Evolutionary conservation across 768 basidiomycete species (phyloP).

Genomic region (Suillus plorans): DNA sequence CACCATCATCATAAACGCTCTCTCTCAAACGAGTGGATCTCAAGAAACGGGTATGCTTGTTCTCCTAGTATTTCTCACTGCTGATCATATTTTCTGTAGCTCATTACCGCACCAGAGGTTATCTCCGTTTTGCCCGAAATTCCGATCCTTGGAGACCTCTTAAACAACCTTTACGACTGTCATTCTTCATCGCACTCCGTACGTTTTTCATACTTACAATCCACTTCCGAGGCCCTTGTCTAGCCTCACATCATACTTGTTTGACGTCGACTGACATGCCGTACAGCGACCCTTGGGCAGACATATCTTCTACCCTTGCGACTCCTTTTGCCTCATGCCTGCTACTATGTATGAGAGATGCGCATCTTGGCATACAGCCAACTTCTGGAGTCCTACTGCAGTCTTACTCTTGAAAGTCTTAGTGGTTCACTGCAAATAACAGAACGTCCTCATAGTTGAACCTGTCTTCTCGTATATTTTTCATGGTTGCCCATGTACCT

Average conservation of each 20-base stretch:
- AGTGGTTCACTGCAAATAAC: too few relatives aligned
- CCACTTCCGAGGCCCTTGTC: background rate
- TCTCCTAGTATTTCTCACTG: background rate
- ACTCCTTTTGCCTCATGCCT: constrained; percentile 79
- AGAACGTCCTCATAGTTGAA: too few relatives aligned
- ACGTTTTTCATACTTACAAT: constrained; percentile 14
- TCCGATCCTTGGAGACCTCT: constrained; percentile 78
- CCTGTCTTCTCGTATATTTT: too few relatives aligned
- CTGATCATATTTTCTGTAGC: constrained; percentile 40
- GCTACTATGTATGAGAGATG: constrained; percentile 94
- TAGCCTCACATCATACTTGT: constrained; percentile 6
- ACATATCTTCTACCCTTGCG: constrained; percentile 85
- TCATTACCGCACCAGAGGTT: constrained; percentile 86
- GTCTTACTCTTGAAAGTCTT: constrained; percentile 85
- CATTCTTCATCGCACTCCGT: constrained; percentile 94
- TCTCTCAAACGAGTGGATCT: constrained; percentile 80
- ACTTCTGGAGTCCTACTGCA: constrained; percentile 87
- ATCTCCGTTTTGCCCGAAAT: constrained; percentile 80
- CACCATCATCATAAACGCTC: constrained; percentile 75
- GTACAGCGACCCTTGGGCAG: constrained; percentile 82
- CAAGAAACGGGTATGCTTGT: constrained; percentile 75
- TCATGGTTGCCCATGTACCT: too few relatives aligned
- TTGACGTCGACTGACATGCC: constrained; percentile 9
- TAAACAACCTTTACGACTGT: constrained; percentile 87
- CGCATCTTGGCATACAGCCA: constrained; percentile 92